phyloP scores from a whole-genome alignment of 306 rosid species.

The Cicer arietinum region DNA sequence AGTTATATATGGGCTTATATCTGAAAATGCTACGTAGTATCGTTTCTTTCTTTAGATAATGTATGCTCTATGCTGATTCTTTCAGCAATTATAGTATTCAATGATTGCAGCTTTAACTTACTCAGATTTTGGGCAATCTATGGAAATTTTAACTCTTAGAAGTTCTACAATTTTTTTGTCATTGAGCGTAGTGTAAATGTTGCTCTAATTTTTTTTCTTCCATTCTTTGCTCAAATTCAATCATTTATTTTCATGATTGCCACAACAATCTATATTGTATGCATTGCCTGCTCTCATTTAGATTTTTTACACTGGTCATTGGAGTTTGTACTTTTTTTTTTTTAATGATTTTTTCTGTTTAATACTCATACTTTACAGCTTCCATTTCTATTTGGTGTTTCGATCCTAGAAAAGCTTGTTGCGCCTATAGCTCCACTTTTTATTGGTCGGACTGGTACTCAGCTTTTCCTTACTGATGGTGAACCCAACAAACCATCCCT shows the following conservation, averaged over 20 bases:
- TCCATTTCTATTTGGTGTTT: slow-evolving; percentile 84
- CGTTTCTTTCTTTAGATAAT: background rate
- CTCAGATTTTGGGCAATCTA: background rate
- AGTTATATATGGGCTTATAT: slow-evolving; percentile 6
- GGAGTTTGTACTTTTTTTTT: background rate
- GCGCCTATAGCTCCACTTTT: slow-evolving; percentile 82
- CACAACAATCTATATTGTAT: background rate
- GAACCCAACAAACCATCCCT: slow-evolving; percentile 82
- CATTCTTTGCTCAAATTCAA: background rate
- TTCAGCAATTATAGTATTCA: background rate
- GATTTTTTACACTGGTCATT: background rate
- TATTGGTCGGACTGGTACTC: slow-evolving; percentile 87
- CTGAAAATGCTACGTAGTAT: background rate
- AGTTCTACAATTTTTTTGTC: background rate
- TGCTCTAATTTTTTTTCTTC: background rate
- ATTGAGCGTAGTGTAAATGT: background rate
- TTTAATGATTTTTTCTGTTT: slow-evolving; percentile 2
- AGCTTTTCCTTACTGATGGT: slow-evolving; percentile 92
- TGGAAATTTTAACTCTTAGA: background rate
- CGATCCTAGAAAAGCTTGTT: slow-evolving; percentile 83
- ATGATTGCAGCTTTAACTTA: slow-evolving; percentile 2
- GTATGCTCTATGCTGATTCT: background rate
- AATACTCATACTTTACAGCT: slow-evolving; percentile 61
- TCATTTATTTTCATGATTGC: slow-evolving; percentile 19
- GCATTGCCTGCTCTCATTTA: background rate